A percentile compares a stretch with the other conserved stretches of the same genome.
phyloP scores from a whole-genome alignment of 208 protist genomes.

The Wallacemonas collosoma region DNA sequence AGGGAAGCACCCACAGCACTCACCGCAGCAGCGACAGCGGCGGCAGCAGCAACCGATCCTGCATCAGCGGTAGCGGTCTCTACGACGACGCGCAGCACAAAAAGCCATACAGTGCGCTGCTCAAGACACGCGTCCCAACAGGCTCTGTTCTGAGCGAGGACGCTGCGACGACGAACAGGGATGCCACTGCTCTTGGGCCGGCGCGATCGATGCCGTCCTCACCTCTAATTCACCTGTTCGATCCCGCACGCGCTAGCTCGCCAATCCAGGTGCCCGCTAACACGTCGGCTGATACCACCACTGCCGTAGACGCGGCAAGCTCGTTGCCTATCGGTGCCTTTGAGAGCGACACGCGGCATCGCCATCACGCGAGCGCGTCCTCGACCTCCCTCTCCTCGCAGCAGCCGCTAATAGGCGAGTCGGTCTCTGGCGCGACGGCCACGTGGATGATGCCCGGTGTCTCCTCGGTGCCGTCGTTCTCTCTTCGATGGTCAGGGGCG shows the following conservation, averaged over 20 bases:
- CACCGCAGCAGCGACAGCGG: background rate
- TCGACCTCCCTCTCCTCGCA: background rate
- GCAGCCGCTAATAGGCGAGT: background rate
- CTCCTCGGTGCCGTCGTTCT: slow-evolving; percentile 6
- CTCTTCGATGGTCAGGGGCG: slow-evolving; percentile 5
- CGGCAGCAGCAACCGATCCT: background rate
- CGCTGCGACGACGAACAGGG: no score
- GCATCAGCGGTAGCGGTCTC: background rate
- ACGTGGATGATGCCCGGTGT: background rate
- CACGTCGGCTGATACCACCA: background rate
- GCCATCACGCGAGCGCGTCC: slow-evolving; percentile 1
- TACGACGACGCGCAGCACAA: background rate
- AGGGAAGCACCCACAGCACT: background rate
- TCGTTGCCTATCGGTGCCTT: no score
- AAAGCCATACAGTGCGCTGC: no score
- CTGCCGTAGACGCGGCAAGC: background rate
- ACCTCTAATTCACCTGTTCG: background rate
- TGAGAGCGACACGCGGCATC: background rate
- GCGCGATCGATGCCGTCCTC: background rate
- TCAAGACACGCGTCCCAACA: no score
- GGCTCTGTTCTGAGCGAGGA: no score
- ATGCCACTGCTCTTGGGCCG: no score
- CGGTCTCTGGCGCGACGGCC: background rate
- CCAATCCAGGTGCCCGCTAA: background rate
- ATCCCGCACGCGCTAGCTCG: no score